phyloP scores from a whole-genome alignment of 2,329 filamentous ascomycete species.

The Talaromyces funiculosus region DNA sequence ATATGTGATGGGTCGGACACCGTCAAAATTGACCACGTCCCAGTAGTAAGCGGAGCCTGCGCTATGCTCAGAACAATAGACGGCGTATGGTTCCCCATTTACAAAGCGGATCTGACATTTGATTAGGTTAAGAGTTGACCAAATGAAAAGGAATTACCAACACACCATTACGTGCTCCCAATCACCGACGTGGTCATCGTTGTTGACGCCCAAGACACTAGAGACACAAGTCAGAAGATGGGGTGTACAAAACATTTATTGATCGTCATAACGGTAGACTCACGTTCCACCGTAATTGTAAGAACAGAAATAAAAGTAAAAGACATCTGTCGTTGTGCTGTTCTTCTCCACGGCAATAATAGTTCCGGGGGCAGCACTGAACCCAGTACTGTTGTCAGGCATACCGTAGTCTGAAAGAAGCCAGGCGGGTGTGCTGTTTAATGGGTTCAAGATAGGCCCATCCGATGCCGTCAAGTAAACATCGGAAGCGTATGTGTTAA shows the following conservation, averaged over 20 bases:
- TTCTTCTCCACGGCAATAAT: conserved; percentile 6
- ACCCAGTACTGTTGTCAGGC: background rate
- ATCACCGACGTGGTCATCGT: background rate
- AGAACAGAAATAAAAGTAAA: conserved; percentile 10
- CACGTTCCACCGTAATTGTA: conserved; percentile 9
- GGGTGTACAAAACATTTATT: background rate
- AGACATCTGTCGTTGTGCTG: conserved; percentile 6
- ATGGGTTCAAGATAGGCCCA: background rate
- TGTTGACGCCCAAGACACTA: background rate
- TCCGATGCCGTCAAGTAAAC: conserved; percentile 1
- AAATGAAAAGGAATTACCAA: background rate
- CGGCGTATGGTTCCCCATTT: background rate
- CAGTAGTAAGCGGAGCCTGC: conserved; percentile 6
- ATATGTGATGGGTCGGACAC: conserved; percentile 1
- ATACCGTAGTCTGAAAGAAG: conserved; percentile 2
- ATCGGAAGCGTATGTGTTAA: background rate
- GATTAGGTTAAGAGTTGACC: background rate
- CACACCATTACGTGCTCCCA: background rate
- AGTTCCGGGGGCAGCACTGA: background rate
- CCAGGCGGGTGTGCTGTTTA: conserved; percentile 4
- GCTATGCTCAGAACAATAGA: conserved; percentile 6
- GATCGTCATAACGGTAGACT: background rate
- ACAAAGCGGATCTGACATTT: background rate
- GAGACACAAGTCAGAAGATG: background rate
- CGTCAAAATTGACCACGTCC: conserved; percentile 1